Evolutionary conservation across 2,329 filamentous ascomycete species (phyloP).

Genomic region (Colletotrichum lindemuthianum): DNA sequence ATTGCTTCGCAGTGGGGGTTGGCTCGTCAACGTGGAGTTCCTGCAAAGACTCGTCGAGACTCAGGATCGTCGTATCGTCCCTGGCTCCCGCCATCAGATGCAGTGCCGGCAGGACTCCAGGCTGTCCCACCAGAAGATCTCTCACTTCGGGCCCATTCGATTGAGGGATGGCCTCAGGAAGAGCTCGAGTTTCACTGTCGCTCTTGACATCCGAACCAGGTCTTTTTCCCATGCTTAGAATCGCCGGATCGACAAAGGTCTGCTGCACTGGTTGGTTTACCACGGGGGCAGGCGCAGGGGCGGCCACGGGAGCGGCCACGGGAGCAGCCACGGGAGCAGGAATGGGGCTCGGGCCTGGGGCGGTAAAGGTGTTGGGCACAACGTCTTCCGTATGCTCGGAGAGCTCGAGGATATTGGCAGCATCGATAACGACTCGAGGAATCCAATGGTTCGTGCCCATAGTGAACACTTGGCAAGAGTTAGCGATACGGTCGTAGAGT

Average conservation of each 20-base stretch:
- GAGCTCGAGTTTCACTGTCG: constrained; percentile 32
- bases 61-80: constrained; percentile 12
- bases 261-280: constrained; percentile 45
- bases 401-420: constrained; percentile 57
- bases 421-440: constrained; percentile 55
- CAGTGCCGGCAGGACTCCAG: constrained; percentile 35
- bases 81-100: constrained; percentile 18
- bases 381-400: constrained; percentile 49
- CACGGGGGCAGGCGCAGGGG: constrained; percentile 40
- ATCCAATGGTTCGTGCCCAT: constrained; percentile 51
- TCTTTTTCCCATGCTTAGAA: constrained; percentile 72
- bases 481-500: constrained; percentile 3
- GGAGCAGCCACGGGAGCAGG: constrained; percentile 41
- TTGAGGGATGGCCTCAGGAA: constrained; percentile 36
- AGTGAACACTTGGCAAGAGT: constrained; percentile 48
- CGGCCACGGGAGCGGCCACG: constrained; percentile 40
- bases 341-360: constrained; percentile 40
- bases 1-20: constrained; percentile 37
- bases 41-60: constrained; percentile 39
- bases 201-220: constrained; percentile 45
- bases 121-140: constrained; percentile 42
- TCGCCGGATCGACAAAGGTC: constrained; percentile 82
- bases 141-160: constrained; percentile 45
- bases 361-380: constrained; percentile 42
- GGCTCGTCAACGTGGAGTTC: constrained; percentile 39